Base-by-base conservation (phyloP, 2,329 filamentous ascomycete genomes). In the Colletotrichum lini region DNA sequence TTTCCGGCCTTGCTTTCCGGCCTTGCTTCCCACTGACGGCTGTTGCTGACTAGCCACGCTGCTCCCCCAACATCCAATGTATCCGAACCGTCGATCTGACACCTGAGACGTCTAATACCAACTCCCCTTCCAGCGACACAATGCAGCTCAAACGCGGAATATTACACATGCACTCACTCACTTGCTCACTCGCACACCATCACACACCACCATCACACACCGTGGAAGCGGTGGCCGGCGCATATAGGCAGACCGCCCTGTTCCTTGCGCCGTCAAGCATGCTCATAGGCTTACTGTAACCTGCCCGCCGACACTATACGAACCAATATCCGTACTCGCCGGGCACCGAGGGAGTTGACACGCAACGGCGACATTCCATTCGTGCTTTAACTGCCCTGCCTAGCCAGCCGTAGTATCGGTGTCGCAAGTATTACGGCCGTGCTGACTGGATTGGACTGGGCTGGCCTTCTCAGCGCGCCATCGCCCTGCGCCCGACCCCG, bases 191-290 rank as follows among this genome's bases (percentile, higher is more conserved):
- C 42, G 21, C 38, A 12, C 40, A 42, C 47, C 13, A 12, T 15
- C 21, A 45, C 47, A 67, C 45, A 56, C 21, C 21, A 60, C 30
- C 18, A 38, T 0, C 18, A 53, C 30, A 30, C n/a, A 38, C 30
- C 30, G 52, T 15, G 30, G 57, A 49, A 58, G 68, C 65, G 68
- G 65, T 71, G 68, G 63, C 68, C 57, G 64, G 54, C 65, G 44
- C 68, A 59, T 38, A 38, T 38, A 38, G 8, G 23, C 30, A 47
- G 64, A 59, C 68, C 64, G 68, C 68, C 68, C 61, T 63, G 26
- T 62, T 57, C 54, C 44, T 52, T n/a, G 30, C 18, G 18, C 30
- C 52, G 18, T 18, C 52, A 6, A 21, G 47, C 56, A 47, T 30
- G 21, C 64, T 30, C 9, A 40, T 47, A 60, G 44, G 26, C 61